Conservation (phyloP, 805 yeast species). For the Wickerhamomyces chambardii region DNA sequence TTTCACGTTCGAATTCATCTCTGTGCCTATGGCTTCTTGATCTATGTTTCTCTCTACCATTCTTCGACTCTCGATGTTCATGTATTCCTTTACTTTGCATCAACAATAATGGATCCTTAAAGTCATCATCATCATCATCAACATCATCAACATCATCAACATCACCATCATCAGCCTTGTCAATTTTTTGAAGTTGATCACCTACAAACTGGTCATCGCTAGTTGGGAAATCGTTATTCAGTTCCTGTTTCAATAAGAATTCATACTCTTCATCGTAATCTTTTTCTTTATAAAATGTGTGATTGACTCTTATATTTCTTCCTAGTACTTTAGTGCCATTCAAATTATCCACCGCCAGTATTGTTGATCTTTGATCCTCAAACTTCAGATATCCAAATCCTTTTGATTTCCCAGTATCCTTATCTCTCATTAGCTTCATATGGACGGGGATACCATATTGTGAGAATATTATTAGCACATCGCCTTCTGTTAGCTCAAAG, state of each 20-base stretch:
- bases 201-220: too few relatives aligned
- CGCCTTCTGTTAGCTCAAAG: slow-evolving; percentile 58
- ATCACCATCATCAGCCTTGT: too few relatives aligned
- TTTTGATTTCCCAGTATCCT: slow-evolving; percentile 50
- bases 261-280: slow-evolving; percentile 42
- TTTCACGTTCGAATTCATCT: too few relatives aligned
- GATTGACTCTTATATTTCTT: slow-evolving; percentile 54
- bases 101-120: too few relatives aligned
- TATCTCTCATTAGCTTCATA: slow-evolving; percentile 59
- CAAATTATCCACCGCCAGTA: slow-evolving; percentile 82
- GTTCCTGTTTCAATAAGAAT: slow-evolving; percentile 22
- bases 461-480: slow-evolving; percentile 69
- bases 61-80: too few relatives aligned
- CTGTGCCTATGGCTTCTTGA: too few relatives aligned
- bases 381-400: slow-evolving; percentile 82
- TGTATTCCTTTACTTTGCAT: too few relatives aligned
- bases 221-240: slow-evolving; percentile 21
- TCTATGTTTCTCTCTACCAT: too few relatives aligned
- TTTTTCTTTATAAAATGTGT: slow-evolving; percentile 50
- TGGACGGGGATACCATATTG: slow-evolving; percentile 87
- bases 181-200: too few relatives aligned
- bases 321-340: slow-evolving; percentile 58
- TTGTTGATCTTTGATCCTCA: slow-evolving; percentile 71
- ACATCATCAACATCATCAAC: too few relatives aligned
- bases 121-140: too few relatives aligned